phyloP scores from a whole-genome alignment of 2,329 filamentous ascomycete species.

The Fusarium sambucinum region DNA sequence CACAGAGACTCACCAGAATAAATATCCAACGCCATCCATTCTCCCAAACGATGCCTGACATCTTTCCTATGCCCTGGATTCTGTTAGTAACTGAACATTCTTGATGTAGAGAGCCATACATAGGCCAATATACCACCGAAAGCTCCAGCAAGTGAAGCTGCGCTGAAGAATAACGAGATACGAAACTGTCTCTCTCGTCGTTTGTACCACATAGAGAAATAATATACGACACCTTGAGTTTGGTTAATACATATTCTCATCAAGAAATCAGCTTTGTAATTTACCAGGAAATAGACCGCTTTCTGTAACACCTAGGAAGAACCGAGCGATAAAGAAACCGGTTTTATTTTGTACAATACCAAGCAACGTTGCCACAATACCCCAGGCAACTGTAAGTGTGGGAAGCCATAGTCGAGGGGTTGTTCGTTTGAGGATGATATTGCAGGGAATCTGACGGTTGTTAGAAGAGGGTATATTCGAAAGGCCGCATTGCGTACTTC shows the following conservation, averaged over 20 bases:
- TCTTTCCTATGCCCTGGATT: slow-evolving; percentile 63
- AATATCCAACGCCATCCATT: slow-evolving; percentile 72
- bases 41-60: slow-evolving; percentile 64
- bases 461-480: not conserved
- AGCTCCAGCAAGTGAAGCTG: slow-evolving; percentile 66
- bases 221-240: slow-evolving; percentile 55
- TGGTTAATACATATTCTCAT: not conserved
- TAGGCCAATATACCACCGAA: slow-evolving; percentile 69
- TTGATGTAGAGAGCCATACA: slow-evolving; percentile 47
- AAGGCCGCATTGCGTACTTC: slow-evolving; percentile 53
- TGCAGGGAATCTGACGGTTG: slow-evolving; percentile 65
- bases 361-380: slow-evolving; percentile 63
- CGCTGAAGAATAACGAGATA: slow-evolving; percentile 68
- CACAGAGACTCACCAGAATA: slow-evolving; percentile 60
- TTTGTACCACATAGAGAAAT: slow-evolving; percentile 68
- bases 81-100: not conserved
- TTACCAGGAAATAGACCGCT: slow-evolving; percentile 63
- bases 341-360: slow-evolving; percentile 63
- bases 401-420: slow-evolving; percentile 69
- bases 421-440: slow-evolving; percentile 71
- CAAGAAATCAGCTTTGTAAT: accelerated
- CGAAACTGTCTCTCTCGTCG: slow-evolving; percentile 66
- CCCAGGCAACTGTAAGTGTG: slow-evolving; percentile 68
- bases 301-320: slow-evolving; percentile 68
- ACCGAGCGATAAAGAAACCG: slow-evolving; percentile 65